A percentile compares a stretch with the other conserved stretches of the same genome.
Evolutionary conservation across 257 asterid genomes (phyloP).

Genomic region (Lantana camara): DNA sequence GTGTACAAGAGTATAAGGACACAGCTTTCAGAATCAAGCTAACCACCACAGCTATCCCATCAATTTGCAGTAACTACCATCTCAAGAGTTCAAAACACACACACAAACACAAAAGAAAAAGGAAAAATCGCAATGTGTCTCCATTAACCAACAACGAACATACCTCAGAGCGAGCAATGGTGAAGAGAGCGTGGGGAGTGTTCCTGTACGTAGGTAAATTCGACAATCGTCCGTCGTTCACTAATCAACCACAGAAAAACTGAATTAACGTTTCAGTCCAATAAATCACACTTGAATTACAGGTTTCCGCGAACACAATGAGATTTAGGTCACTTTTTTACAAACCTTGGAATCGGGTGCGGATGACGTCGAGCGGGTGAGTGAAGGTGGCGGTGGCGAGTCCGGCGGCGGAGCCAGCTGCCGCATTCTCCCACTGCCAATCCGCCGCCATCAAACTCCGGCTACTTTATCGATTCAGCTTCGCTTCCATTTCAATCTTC

Average conservation of each 20-base stretch:
- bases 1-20: not conserved
- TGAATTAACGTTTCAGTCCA: slow-evolving; percentile 9
- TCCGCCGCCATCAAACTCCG: slow-evolving; percentile 53
- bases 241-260: slow-evolving; percentile 35
- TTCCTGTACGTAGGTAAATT: slow-evolving; percentile 67
- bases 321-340: not conserved
- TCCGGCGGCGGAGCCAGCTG: slow-evolving; percentile 90
- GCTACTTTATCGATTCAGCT: slow-evolving; percentile 27
- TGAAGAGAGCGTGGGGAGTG: slow-evolving; percentile 87
- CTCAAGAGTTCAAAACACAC: slow-evolving; percentile 10
- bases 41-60: not conserved
- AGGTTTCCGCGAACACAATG: slow-evolving; percentile 4
- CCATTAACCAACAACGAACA: slow-evolving; percentile 23
- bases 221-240: slow-evolving; percentile 74
- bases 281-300: slow-evolving; percentile 14
- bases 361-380: slow-evolving; percentile 96
- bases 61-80: not conserved
- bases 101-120: not conserved
- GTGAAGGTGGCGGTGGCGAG: slow-evolving; percentile 79
- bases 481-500: slow-evolving; percentile 17
- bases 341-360: slow-evolving; percentile 90
- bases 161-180: slow-evolving; percentile 91
- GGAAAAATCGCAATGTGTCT: not conserved
- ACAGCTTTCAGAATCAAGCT: no score
- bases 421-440: slow-evolving; percentile 97